Evolutionary conservation across 192 early-diverging fungal species (phyloP).

Genomic region (Jimgerdemannia lactiflua): DNA sequence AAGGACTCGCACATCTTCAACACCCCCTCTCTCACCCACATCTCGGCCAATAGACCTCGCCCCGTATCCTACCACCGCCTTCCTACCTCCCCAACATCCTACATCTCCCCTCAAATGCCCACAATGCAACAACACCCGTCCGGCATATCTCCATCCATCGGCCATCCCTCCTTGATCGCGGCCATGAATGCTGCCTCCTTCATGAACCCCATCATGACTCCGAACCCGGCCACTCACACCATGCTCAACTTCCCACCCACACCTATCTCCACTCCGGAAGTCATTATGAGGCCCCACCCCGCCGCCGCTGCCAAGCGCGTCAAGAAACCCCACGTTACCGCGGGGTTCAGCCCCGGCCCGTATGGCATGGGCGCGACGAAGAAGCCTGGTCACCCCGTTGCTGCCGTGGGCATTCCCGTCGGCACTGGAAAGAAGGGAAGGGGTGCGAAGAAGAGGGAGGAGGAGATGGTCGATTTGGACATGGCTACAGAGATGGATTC

Average conservation of each 20-base stretch:
- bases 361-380: slow-evolving; percentile 5
- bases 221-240: no score
- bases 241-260: no score
- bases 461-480: neutral
- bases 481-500: slow-evolving; percentile 4
- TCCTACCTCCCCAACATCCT: neutral
- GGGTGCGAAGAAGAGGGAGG: neutral
- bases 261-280: no score
- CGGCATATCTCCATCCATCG: neutral
- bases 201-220: no score
- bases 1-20: slow-evolving; percentile 17
- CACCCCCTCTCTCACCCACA: neutral
- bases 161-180: no score
- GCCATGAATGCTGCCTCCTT: no score
- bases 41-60: neutral
- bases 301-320: neutral
- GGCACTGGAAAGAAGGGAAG: neutral
- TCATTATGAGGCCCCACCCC: no score
- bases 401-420: neutral
- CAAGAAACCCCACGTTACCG: neutral
- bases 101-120: slow-evolving; percentile 11
- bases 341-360: neutral
- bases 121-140: slow-evolving; percentile 2
- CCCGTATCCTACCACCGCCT: neutral
- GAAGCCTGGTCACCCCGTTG: neutral